These are phyloP conservation scores for Calonectria ilicicola DNA, from an alignment of 2,329 filamentous ascomycete genomes.

Conservation along the genomic window DNA sequence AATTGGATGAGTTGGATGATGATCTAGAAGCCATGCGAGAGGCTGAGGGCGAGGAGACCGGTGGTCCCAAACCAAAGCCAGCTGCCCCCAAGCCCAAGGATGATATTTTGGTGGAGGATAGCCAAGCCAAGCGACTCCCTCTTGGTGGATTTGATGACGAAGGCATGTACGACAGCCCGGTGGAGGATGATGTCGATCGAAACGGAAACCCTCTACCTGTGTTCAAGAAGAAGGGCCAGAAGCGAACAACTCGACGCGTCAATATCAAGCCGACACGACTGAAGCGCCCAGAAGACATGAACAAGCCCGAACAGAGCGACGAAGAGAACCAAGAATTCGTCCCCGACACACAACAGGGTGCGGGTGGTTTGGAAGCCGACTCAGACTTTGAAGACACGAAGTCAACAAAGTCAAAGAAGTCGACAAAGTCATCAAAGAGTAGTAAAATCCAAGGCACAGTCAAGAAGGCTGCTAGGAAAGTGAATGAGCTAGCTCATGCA, in stretches of 20 bases:
- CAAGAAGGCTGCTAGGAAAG: conserved; percentile 68
- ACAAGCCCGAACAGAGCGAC: conserved; percentile 44
- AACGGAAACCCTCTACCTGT: conserved; percentile 70
- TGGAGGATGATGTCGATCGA: conserved; percentile 62
- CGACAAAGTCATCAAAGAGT: conserved; percentile 27
- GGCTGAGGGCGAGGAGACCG: conserved; percentile 66
- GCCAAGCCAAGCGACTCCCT: conserved; percentile 55
- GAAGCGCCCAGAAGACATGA: conserved; percentile 58
- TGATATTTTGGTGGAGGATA: conserved; percentile 58
- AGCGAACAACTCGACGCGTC: conserved; percentile 78
- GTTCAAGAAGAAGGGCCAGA: conserved; percentile 88
- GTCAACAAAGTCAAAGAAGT: conserved; percentile 19
- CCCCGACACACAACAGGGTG: conserved; percentile 44
- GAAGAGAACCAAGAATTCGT: conserved; percentile 51
- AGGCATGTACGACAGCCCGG: conserved; percentile 65
- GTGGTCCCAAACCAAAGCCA: conserved; percentile 33
- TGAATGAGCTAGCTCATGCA: conserved; percentile 72
- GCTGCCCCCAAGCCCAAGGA: conserved; percentile 44
- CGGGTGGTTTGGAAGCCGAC: conserved; percentile 24
- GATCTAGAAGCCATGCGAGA: conserved; percentile 81
- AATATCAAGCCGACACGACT: conserved; percentile 70
- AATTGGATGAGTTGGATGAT: conserved; percentile 71
- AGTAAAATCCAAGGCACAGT: conserved; percentile 56
- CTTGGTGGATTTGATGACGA: conserved; percentile 76
- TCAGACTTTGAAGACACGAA: conserved; percentile 38